These are phyloP conservation scores for Toxoplasma gondii DNA, from an alignment of 169 alveolate species.

Conservation along the genomic window DNA sequence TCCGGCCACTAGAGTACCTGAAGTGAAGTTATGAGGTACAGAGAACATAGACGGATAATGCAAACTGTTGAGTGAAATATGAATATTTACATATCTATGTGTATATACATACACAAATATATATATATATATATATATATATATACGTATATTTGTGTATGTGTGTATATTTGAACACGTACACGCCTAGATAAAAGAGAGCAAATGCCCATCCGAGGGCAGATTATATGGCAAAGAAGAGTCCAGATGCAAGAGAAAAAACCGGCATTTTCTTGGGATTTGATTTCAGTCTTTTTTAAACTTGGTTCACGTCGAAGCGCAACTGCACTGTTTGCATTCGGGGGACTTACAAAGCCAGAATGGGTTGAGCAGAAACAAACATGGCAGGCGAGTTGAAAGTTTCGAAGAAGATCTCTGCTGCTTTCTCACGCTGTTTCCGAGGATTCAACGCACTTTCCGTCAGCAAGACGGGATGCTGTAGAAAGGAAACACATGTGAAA, in stretches of 20 bases:
- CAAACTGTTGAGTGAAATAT: neutral
- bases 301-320: neutral
- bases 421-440: slow-evolving; percentile 96
- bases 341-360: slow-evolving; percentile 76
- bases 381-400: slow-evolving; percentile 74
- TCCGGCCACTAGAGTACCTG: slow-evolving; percentile 96
- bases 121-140: no score
- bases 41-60: neutral
- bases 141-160: neutral
- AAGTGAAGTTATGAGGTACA: neutral
- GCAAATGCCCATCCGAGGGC: no score
- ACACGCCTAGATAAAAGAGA: no score
- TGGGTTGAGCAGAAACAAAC: slow-evolving; percentile 90
- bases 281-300: no score
- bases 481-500: neutral
- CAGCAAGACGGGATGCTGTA: slow-evolving; percentile 95
- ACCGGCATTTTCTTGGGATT: no score
- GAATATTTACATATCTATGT: neutral
- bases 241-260: no score
- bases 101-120: no score
- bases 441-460: slow-evolving; percentile 99
- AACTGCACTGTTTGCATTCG: neutral
- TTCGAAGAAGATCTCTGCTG: slow-evolving; percentile 96
- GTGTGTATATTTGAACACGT: neutral
- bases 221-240: no score